phyloP scores from a whole-genome alignment of 148 eudicot genomes.

The Beta vulgaris region DNA sequence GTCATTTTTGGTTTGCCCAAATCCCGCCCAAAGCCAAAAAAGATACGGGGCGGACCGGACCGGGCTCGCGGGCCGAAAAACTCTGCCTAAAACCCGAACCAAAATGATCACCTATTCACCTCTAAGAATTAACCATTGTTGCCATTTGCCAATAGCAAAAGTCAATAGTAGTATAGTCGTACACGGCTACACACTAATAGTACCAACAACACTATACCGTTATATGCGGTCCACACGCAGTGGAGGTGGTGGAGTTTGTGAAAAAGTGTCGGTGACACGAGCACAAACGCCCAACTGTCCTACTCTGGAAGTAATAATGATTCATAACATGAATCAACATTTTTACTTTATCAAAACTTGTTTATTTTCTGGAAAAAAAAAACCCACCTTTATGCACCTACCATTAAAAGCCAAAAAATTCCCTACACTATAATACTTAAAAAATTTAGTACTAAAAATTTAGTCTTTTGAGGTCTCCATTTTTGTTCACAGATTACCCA shows the following conservation, averaged over 20 bases:
- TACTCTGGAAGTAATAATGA: not conserved
- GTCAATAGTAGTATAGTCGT: not conserved
- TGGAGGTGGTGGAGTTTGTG: slow-evolving; percentile 7
- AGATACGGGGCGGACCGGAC: too few relatives aligned
- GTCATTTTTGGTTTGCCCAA: too few relatives aligned
- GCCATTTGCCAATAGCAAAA: too few relatives aligned
- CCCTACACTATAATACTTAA: not conserved
- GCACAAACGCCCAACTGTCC: slow-evolving; percentile 15
- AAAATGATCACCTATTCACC: too few relatives aligned
- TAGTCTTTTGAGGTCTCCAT: slow-evolving; percentile 21
- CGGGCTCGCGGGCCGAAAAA: too few relatives aligned
- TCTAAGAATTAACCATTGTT: too few relatives aligned
- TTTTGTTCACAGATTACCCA: not conserved
- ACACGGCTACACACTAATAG: too few relatives aligned
- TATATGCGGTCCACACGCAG: slow-evolving; percentile 16
- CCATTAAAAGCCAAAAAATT: slow-evolving; percentile 12
- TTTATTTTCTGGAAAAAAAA: too few relatives aligned
- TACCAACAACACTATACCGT: slow-evolving; percentile 24
- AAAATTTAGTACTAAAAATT: too few relatives aligned
- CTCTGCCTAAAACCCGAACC: too few relatives aligned
- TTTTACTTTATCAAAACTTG: not conserved
- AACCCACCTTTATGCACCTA: not conserved
- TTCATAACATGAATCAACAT: not conserved
- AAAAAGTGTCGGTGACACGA: slow-evolving; percentile 35
- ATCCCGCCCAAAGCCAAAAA: too few relatives aligned